Conservation (phyloP, 257 asterid genomes). For the Penstemon davidsonii region DNA sequence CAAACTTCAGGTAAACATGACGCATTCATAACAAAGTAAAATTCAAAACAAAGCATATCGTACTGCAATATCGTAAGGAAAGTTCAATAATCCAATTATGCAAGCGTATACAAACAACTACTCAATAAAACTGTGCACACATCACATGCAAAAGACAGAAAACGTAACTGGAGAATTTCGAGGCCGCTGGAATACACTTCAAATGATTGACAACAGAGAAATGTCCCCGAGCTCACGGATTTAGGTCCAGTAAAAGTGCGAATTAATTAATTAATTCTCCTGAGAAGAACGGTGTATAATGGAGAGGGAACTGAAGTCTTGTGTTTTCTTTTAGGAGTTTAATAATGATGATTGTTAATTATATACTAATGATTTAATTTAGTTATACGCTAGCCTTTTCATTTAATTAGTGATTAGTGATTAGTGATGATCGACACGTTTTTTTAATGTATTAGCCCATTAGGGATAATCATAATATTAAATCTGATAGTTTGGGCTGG, state of each 20-base stretch:
- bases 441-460: too few species aligned
- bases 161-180: conserved; percentile 24
- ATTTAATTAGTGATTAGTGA: too few species aligned
- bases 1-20: conserved; percentile 22
- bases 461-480: too few species aligned
- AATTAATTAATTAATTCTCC: neutral
- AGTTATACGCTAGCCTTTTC: too few species aligned
- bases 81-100: conserved; percentile 19
- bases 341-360: too few species aligned
- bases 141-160: neutral
- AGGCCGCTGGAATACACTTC: conserved; percentile 26
- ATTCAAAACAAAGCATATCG: conserved; percentile 15
- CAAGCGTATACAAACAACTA: neutral
- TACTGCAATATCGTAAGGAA: neutral
- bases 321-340: too few species aligned
- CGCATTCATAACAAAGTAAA: neutral
- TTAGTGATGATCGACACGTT: too few species aligned
- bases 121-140: neutral
- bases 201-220: conserved; percentile 41
- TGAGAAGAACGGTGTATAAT: too few species aligned
- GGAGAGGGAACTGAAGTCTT: too few species aligned
- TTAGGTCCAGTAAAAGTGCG: conserved; percentile 8
- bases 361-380: too few species aligned
- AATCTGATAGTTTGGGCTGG: too few species aligned
- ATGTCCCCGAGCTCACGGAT: conserved; percentile 18